These are phyloP conservation scores for Aspergillus conjunctus DNA, from an alignment of 495 filamentous ascomycete genomes.

Conservation along the genomic window DNA sequence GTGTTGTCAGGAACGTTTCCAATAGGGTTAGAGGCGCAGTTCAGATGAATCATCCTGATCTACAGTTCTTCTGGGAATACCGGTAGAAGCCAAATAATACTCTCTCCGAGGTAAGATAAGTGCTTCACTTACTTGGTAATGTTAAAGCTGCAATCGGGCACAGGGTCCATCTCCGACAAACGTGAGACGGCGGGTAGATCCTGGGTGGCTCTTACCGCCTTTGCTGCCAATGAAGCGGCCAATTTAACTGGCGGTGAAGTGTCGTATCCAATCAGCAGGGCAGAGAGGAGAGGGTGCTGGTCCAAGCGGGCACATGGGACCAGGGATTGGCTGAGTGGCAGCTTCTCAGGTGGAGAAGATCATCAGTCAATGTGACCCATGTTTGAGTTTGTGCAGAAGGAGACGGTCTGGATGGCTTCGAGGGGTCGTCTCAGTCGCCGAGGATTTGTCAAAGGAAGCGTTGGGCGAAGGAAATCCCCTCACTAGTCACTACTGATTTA, in stretches of 20 bases:
- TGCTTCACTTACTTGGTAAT: background rate
- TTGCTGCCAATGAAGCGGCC: background rate
- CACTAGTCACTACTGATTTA: too few species aligned
- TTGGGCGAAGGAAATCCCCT: too few species aligned
- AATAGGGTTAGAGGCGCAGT: too few species aligned
- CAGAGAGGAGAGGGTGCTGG: background rate
- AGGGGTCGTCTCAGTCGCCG: too few species aligned
- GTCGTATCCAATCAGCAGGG: background rate
- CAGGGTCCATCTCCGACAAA: background rate
- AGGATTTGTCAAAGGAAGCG: too few species aligned
- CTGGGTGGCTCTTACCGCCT: conserved; percentile 6
- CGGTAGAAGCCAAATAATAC: too few species aligned
- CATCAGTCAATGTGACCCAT: conserved; percentile 6
- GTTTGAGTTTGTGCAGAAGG: background rate
- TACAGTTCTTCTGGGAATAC: too few species aligned
- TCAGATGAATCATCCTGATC: too few species aligned
- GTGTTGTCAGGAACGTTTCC: too few species aligned
- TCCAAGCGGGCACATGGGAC: conserved; percentile 1
- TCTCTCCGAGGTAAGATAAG: too few species aligned
- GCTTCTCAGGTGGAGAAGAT: background rate
- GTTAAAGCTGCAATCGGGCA: background rate
- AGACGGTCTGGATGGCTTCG: background rate
- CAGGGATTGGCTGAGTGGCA: conserved; percentile 1
- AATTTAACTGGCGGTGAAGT: conserved; percentile 15
- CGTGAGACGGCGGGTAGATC: background rate